These are phyloP conservation scores for Lodderomyces margitis DNA, from an alignment of 1,139 yeast genomes.

Conservation along the genomic window DNA sequence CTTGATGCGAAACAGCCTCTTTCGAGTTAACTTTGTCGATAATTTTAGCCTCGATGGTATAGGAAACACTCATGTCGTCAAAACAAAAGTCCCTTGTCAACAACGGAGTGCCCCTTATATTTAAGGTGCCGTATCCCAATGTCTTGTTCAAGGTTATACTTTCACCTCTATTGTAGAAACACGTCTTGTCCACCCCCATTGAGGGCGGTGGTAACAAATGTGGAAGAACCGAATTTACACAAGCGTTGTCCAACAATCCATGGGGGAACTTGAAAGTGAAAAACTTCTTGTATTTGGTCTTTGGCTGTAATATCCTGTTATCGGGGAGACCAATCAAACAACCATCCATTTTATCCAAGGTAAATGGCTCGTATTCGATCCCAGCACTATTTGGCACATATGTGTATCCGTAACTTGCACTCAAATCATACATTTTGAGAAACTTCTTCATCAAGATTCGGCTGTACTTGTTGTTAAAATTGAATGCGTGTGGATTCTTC, in stretches of 20 bases:
- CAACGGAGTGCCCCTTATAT: slow-evolving; percentile 43
- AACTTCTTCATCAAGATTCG: slow-evolving; percentile 43
- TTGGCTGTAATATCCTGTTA: slow-evolving; percentile 50
- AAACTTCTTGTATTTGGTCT: slow-evolving; percentile 55
- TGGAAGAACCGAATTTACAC: slow-evolving; percentile 50
- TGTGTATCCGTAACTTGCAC: slow-evolving; percentile 45
- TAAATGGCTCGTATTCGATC: slow-evolving; percentile 44
- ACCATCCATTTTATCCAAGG: slow-evolving; percentile 47
- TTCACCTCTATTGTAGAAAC: slow-evolving; percentile 37
- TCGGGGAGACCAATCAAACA: slow-evolving; percentile 51
- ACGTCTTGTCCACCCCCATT: slow-evolving; percentile 53
- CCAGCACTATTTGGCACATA: slow-evolving; percentile 52
- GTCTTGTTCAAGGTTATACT: slow-evolving; percentile 39
- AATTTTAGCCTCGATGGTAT: slow-evolving; percentile 44
- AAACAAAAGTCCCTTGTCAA: slow-evolving; percentile 42
- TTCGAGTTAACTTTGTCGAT: slow-evolving; percentile 37
- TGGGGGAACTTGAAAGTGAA: slow-evolving; percentile 65
- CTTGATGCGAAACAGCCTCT: slow-evolving; percentile 32
- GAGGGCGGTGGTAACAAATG: slow-evolving; percentile 67
- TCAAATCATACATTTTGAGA: slow-evolving; percentile 47
- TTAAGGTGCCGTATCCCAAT: slow-evolving; percentile 44
- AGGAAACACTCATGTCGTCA: slow-evolving; percentile 42
- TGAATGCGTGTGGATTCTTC: slow-evolving; percentile 18
- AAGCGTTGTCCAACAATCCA: slow-evolving; percentile 53
- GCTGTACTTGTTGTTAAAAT: slow-evolving; percentile 21